phyloP scores from a whole-genome alignment of 495 filamentous ascomycete genomes.

The Xylaria intraflava region DNA sequence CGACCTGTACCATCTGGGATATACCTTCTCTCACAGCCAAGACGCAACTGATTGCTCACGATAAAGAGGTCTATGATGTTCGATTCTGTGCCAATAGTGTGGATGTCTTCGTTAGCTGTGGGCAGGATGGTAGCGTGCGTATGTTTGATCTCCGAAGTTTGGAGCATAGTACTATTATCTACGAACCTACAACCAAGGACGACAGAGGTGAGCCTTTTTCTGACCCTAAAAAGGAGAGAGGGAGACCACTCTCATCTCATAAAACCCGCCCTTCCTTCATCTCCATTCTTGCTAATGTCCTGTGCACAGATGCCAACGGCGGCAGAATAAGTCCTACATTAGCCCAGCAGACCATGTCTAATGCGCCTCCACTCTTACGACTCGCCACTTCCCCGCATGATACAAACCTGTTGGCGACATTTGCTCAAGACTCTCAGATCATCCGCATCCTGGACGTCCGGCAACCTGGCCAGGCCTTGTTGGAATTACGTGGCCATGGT shows the following conservation, averaged over 20 bases:
- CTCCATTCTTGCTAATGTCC: background rate
- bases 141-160: slow-evolving; percentile 98
- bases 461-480: slow-evolving; percentile 89
- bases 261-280: too few species aligned
- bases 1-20: slow-evolving; percentile 99
- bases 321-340: slow-evolving; percentile 55
- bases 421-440: slow-evolving; percentile 85
- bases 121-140: slow-evolving; percentile 92
- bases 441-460: slow-evolving; percentile 95
- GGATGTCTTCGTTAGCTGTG: slow-evolving; percentile 96
- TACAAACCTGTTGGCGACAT: slow-evolving; percentile 90
- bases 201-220: slow-evolving; percentile 58
- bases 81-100: slow-evolving; percentile 94
- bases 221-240: background rate
- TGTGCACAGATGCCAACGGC: slow-evolving; percentile 32
- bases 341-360: slow-evolving; percentile 67
- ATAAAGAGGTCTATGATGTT: slow-evolving; percentile 98
- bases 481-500: slow-evolving; percentile 89
- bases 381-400: slow-evolving; percentile 94
- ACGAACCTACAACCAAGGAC: slow-evolving; percentile 86
- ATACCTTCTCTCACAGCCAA: slow-evolving; percentile 97
- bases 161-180: slow-evolving; percentile 98
- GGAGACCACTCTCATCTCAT: too few species aligned
- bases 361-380: slow-evolving; percentile 77
- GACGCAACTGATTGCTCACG: slow-evolving; percentile 96